Conservation (phyloP, 1,139 yeast genomes). For the Hanseniaspora uvarum region DNA sequence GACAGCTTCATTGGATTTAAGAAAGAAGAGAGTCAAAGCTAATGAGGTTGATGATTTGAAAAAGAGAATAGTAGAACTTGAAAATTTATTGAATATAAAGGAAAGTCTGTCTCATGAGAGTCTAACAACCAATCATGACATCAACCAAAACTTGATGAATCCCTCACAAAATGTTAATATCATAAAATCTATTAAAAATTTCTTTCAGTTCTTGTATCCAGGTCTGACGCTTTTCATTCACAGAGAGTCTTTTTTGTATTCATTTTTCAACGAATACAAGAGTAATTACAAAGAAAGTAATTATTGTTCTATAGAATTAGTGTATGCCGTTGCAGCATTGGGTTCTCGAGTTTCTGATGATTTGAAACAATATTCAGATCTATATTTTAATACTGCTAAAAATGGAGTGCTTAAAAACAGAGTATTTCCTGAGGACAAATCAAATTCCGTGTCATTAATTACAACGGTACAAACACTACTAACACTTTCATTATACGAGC, state of each 20-base stretch:
- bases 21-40: slow-evolving; percentile 45
- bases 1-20: slow-evolving; percentile 41
- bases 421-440: slow-evolving; percentile 32
- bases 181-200: slow-evolving; percentile 42
- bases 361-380: slow-evolving; percentile 34
- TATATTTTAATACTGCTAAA: slow-evolving; percentile 33
- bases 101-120: slow-evolving; percentile 18
- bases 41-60: slow-evolving; percentile 38
- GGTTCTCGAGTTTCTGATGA: slow-evolving; percentile 40
- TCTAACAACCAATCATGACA: background rate
- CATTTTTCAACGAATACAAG: slow-evolving; percentile 38
- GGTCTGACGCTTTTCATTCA: slow-evolving; percentile 54
- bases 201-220: slow-evolving; percentile 58
- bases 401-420: slow-evolving; percentile 21
- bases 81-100: slow-evolving; percentile 20
- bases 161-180: slow-evolving; percentile 28
- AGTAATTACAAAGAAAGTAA: slow-evolving; percentile 31
- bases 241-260: slow-evolving; percentile 54
- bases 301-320: slow-evolving; percentile 45
- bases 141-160: slow-evolving; percentile 1
- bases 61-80: slow-evolving; percentile 24
- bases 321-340: slow-evolving; percentile 43
- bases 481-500: slow-evolving; percentile 42
- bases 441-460: slow-evolving; percentile 24
- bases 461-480: slow-evolving; percentile 36